A percentile compares a stretch with the other conserved stretches of the same genome.
Conservation (phyloP, 2,329 filamentous ascomycete genomes). For the Cladophialophora bantiana region DNA sequence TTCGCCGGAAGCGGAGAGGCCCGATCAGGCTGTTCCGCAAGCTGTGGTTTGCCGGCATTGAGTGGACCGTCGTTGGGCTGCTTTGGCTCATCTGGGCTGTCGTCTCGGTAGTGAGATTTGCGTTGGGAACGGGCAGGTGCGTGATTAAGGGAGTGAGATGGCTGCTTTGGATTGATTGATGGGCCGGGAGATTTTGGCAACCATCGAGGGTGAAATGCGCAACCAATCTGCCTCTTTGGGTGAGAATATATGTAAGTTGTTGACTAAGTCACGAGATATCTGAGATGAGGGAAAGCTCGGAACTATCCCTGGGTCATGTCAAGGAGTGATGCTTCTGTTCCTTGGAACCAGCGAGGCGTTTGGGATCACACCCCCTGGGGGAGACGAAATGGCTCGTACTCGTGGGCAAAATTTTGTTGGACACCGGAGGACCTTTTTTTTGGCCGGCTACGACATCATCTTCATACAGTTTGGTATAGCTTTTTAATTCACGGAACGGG, state of each 20-base stretch:
- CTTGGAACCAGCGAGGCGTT: neutral
- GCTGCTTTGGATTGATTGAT: slow-evolving; percentile 73
- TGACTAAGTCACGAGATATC: neutral
- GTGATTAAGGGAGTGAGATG: slow-evolving; percentile 70
- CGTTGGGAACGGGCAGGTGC: slow-evolving; percentile 68
- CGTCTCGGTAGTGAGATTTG: slow-evolving; percentile 75
- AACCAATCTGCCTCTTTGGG: neutral
- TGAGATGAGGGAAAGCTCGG: neutral
- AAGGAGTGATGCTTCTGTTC: neutral
- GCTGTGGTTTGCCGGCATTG: slow-evolving; percentile 79
- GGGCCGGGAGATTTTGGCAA: neutral
- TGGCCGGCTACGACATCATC: neutral
- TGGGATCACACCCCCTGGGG: neutral
- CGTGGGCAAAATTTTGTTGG: neutral
- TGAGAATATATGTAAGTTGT: neutral
- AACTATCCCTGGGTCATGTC: neutral
- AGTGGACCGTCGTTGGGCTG: slow-evolving; percentile 85
- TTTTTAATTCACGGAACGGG: slow-evolving; percentile 10
- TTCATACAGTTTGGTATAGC: neutral
- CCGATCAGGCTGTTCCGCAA: slow-evolving; percentile 74
- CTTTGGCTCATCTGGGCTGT: slow-evolving; percentile 96
- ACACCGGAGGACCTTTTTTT: neutral
- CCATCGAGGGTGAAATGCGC: neutral
- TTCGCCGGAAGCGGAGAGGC: slow-evolving; percentile 74
- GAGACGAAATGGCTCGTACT: neutral